phyloP scores from a whole-genome alignment of 345 rosid genomes.

The Adansonia digitata region DNA sequence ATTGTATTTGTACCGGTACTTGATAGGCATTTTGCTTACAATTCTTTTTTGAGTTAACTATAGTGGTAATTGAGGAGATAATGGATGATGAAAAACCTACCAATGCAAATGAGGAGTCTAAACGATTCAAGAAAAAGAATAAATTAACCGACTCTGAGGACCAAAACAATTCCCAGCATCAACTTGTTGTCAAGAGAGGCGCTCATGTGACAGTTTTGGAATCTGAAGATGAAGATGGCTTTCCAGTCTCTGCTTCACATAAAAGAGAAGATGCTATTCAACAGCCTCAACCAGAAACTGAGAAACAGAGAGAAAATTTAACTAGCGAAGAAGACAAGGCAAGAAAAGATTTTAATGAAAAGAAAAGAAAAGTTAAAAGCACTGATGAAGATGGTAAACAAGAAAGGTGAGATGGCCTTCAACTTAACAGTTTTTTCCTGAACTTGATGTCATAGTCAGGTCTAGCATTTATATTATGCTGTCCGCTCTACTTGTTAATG shows the following conservation, averaged over 20 bases:
- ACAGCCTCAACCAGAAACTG: slow-evolving; percentile 24
- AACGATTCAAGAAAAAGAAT: slow-evolving; percentile 40
- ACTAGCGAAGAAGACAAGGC: slow-evolving; percentile 18
- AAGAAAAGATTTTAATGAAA: slow-evolving; percentile 29
- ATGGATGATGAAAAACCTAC: slow-evolving; percentile 60
- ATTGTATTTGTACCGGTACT: background rate
- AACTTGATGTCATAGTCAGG: background rate
- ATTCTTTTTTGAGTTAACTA: slow-evolving; percentile 3
- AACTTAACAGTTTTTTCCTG: background rate
- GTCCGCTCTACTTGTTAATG: background rate
- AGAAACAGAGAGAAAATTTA: slow-evolving; percentile 21
- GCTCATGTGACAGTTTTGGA: slow-evolving; percentile 39
- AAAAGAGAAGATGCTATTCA: slow-evolving; percentile 20
- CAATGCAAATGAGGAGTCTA: slow-evolving; percentile 34
- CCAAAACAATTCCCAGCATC: slow-evolving; percentile 21
- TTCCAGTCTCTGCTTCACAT: slow-evolving; percentile 48
- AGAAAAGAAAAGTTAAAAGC: slow-evolving; percentile 62
- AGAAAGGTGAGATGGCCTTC: slow-evolving; percentile 45
- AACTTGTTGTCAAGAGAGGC: slow-evolving; percentile 38
- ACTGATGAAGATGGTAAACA: slow-evolving; percentile 45
- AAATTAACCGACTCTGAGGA: slow-evolving; percentile 30
- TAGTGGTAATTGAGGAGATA: slow-evolving; percentile 91
- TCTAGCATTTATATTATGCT: background rate
- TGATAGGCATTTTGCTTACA: background rate
- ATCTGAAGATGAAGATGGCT: slow-evolving; percentile 95